Percentiles rank a stretch among this genome's conserved stretches.
These are phyloP conservation scores for Vitis amurensis DNA, from an alignment of 164 flowering plant genomes.

Conservation along the genomic window DNA sequence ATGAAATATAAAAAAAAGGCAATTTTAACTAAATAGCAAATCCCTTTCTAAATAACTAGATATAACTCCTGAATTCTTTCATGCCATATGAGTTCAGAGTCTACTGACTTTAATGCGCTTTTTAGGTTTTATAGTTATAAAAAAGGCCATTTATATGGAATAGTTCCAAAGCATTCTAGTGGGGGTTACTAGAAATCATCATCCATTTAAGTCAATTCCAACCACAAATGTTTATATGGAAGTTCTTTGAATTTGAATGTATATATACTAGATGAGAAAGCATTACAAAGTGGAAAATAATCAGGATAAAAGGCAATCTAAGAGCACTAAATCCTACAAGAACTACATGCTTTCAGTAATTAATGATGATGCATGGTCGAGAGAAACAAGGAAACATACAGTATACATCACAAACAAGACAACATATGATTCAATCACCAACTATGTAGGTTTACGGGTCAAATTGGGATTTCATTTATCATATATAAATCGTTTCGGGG, in stretches of 20 bases:
- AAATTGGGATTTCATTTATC: not conserved
- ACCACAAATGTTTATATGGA: not conserved
- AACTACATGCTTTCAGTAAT: not conserved
- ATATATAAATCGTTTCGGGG: not conserved
- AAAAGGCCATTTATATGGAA: not conserved
- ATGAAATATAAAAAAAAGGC: no score
- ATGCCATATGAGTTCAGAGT: not conserved
- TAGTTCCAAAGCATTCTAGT: slow-evolving; percentile 2
- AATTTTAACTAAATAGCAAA: no score
- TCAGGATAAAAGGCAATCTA: slow-evolving; percentile 4
- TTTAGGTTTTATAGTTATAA: not conserved
- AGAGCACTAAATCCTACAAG: slow-evolving; percentile 13
- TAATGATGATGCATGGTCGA: slow-evolving; percentile 12
- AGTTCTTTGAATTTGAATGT: slow-evolving; percentile 2
- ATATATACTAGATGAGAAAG: not conserved
- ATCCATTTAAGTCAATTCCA: slow-evolving; percentile 1
- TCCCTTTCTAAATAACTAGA: no score
- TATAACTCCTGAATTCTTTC: no score
- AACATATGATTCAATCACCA: not conserved
- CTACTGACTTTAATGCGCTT: not conserved
- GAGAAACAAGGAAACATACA: slow-evolving; percentile 7
- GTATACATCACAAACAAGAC: slow-evolving; percentile 12
- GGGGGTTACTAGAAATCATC: not conserved
- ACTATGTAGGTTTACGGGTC: not conserved
- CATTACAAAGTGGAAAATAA: slow-evolving; percentile 8